Evolutionary conservation across 2,329 filamentous ascomycete species (phyloP), one percentile per base, ranked within the genome.

Genomic region (Tricladium varicosporioides): DNA sequence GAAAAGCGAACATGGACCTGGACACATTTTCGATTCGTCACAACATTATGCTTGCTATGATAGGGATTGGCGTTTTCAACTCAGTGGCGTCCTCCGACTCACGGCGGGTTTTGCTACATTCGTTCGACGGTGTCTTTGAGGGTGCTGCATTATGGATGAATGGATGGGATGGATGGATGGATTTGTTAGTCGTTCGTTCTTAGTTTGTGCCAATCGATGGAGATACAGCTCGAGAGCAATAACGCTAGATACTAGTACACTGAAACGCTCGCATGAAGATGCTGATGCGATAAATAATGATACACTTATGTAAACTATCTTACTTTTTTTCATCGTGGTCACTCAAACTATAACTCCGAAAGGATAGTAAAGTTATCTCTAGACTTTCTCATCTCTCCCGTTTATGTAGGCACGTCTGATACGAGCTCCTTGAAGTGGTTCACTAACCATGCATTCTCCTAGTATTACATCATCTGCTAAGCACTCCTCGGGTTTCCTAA

Each of bases 231-330:
- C 36, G n/a, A 13, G 36, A 10, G 3, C 36, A 4, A 10, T n/a
- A 5, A 40, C 10, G 36, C n/a, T 40, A 40, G 32, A 42, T 32
- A 48, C 48, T 52, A 47, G 32, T 42, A 55, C 52, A 45, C 46
- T 51, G 32, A 40, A 43, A 61, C 55, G 58, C 61, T 60, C 57
- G 60, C 60, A 59, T 54, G 32, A 43, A 33, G 22, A 53, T 60
- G 58, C 57, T 58, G 56, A 61, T 57, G 60, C 62, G 51, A 59
- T 42, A 61, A 22, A 64, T 64, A 64, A 64, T 63, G 62, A 61
- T 57, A 61, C 56, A 57, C 53, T 55, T 57, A 57, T 53, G 47
- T 55, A 50, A 54, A 54, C 7, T 27, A 27, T 27, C 22, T 27
- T 27, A 7, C 22, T 27, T 3, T 27, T 27, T 27, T 27, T 27